phyloP scores from a whole-genome alignment of 257 asterid genomes.

The Cordia subcordata region DNA sequence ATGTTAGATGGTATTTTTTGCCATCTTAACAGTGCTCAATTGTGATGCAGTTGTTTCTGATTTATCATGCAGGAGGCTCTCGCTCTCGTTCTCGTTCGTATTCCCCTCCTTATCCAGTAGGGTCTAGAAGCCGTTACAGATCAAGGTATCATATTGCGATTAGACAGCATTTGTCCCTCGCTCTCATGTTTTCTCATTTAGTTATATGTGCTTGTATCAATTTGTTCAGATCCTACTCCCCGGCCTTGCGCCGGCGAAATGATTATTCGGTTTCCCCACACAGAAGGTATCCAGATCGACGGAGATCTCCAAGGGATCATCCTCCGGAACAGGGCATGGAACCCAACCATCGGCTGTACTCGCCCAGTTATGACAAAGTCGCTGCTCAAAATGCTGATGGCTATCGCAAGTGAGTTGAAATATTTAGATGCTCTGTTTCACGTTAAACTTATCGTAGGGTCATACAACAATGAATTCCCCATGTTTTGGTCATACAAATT shows the following conservation, averaged over 20 bases:
- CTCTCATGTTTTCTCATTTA: not conserved
- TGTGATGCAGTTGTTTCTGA: constrained; percentile 1
- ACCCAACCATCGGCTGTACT: constrained; percentile 17
- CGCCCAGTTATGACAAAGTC: constrained; percentile 14
- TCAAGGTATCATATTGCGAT: constrained; percentile 23
- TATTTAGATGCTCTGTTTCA: too few species aligned
- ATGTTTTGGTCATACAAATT: too few species aligned
- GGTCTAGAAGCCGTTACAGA: constrained; percentile 25
- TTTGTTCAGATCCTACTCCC: constrained; percentile 27
- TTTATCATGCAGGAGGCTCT: constrained; percentile 20
- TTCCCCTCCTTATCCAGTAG: constrained; percentile 30
- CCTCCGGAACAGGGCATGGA: constrained; percentile 8
- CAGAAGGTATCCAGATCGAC: constrained; percentile 24
- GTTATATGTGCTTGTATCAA: not conserved
- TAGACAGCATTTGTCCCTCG: not conserved
- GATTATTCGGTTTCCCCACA: constrained; percentile 25
- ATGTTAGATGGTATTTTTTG: not conserved
- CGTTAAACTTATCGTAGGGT: too few species aligned
- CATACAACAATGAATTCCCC: too few species aligned
- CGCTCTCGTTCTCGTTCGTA: constrained; percentile 22
- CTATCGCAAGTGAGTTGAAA: constrained; percentile 18
- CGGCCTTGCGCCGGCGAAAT: constrained; percentile 19
- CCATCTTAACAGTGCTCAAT: too few species aligned
- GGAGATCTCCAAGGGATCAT: constrained; percentile 23
- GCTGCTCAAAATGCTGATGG: constrained; percentile 13